Evolutionary conservation across 306 rosid species (phyloP), one percentile per base, ranked within the genome.

Genomic region (Casuarina equisetifolia): DNA sequence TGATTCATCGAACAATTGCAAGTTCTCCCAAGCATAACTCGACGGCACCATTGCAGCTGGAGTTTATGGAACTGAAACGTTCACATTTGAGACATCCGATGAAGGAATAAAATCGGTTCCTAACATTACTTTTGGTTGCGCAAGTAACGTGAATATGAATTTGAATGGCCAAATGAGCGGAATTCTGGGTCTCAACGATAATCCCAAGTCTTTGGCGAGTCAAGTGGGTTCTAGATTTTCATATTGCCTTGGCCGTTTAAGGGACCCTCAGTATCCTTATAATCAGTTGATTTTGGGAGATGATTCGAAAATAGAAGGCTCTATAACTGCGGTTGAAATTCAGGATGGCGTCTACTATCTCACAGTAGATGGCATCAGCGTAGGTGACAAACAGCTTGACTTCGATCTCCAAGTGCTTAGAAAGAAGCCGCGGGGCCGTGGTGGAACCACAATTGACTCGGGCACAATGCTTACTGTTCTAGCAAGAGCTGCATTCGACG

Each of bases 271-370:
- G 8, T 83, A 81, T 45, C 79, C 50, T 70, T 69, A 81, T 36
- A 81, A 84, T 73, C 89, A 88, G 16, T 39, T 88, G 68, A 72
- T 85, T 57, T 75, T 83, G 44, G 91, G 90, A 6, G 85, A 82
- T 48, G 86, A 79, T n/a, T 83, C 85, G 9, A 75, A 74, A 50
- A 80, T 82, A 59, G 83, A 85, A 88, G 91, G 91, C 8, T 10
- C 67, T 66, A 2, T 74, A 6, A 85, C 91, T 9, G 75, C 52
- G 38, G 79, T 83, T 59, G 13, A 79, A 62, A 17, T 39, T 43
- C 50, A 32, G 11, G 0, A 55, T 10, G 80, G 70, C 25, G 51
- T 71, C 20, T 84, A 84, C 51, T 84, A 81, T 57, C 2, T 88
- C 32, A 79, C 79, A 19, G 72, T 86, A 80, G 82, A 69, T 74